These are phyloP conservation scores for Candida germanica DNA, from an alignment of 805 yeast species.

Conservation along the genomic window DNA sequence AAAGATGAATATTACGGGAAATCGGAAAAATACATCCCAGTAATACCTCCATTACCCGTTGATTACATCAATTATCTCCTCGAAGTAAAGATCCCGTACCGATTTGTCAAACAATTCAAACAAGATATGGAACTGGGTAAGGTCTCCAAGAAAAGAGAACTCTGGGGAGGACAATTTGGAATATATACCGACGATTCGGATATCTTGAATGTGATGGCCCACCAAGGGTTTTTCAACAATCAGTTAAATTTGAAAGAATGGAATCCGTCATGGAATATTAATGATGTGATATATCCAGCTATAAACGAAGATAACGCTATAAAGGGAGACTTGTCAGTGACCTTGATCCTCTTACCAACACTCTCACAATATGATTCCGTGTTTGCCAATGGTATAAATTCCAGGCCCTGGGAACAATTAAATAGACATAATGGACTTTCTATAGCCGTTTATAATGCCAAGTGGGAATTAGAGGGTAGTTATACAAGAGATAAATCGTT, in stretches of 20 bases:
- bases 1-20: constrained; percentile 21
- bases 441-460: constrained; percentile 54
- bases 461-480: constrained; percentile 40
- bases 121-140: constrained; percentile 43
- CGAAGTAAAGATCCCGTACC: constrained; percentile 54
- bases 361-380: constrained; percentile 63
- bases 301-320: constrained; percentile 19
- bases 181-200: constrained; percentile 94
- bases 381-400: constrained; percentile 64
- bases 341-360: constrained; percentile 64
- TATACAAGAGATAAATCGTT: constrained; percentile 27
- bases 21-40: constrained; percentile 29
- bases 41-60: constrained; percentile 35
- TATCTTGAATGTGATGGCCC: constrained; percentile 68
- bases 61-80: constrained; percentile 42
- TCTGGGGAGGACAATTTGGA: constrained; percentile 84
- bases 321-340: constrained; percentile 53
- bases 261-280: constrained; percentile 27
- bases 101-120: constrained; percentile 35
- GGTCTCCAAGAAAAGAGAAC: constrained; percentile 31
- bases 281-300: constrained; percentile 25
- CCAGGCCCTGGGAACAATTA: constrained; percentile 63
- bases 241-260: constrained; percentile 28
- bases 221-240: constrained; percentile 61
- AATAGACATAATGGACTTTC: constrained; percentile 78